A percentile compares a stretch with the other conserved stretches of the same genome.
Evolutionary conservation across 2,329 filamentous ascomycete genomes (phyloP).

Genomic region (Scytalidium lignicola): DNA sequence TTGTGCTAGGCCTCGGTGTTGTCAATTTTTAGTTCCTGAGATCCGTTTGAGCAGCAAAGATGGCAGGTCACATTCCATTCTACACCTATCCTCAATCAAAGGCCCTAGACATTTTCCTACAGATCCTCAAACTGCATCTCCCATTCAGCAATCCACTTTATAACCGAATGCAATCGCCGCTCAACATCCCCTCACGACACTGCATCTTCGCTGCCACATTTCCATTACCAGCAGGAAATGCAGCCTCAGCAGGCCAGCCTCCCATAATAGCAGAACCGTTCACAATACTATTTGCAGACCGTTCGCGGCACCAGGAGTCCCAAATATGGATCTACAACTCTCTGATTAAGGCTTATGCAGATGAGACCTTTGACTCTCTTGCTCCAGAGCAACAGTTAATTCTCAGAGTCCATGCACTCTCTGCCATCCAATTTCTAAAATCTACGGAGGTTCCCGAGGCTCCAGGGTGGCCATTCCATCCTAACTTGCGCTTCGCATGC

Average conservation of each 20-base stretch:
- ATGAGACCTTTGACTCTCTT: conserved; percentile 4
- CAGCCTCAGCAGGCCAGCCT: neutral
- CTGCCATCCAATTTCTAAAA: conserved; percentile 16
- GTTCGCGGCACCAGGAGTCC: conserved; percentile 22
- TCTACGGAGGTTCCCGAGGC: conserved; percentile 17
- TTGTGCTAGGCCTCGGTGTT: no score
- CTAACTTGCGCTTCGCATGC: conserved; percentile 18
- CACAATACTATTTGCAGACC: conserved; percentile 25
- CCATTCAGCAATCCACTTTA: conserved; percentile 23
- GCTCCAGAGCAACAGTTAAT: conserved; percentile 1
- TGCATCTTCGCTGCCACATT: conserved; percentile 27
- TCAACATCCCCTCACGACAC: conserved; percentile 19
- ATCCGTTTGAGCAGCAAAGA: neutral
- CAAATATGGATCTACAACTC: conserved; percentile 27
- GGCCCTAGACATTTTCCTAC: conserved; percentile 16
- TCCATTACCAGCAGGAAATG: conserved; percentile 2
- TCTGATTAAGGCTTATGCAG: conserved; percentile 7
- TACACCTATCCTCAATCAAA: conserved; percentile 11
- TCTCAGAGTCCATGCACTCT: conserved; percentile 11
- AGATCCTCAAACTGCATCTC: conserved; percentile 16
- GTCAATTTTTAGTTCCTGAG: neutral
- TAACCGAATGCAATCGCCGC: conserved; percentile 24
- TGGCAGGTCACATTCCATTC: conserved; percentile 1
- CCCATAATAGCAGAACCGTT: conserved; percentile 10
- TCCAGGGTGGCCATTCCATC: conserved; percentile 25